Base-by-base conservation (phyloP, 2,329 filamentous ascomycete species). In the Elsinoe arachidis region DNA sequence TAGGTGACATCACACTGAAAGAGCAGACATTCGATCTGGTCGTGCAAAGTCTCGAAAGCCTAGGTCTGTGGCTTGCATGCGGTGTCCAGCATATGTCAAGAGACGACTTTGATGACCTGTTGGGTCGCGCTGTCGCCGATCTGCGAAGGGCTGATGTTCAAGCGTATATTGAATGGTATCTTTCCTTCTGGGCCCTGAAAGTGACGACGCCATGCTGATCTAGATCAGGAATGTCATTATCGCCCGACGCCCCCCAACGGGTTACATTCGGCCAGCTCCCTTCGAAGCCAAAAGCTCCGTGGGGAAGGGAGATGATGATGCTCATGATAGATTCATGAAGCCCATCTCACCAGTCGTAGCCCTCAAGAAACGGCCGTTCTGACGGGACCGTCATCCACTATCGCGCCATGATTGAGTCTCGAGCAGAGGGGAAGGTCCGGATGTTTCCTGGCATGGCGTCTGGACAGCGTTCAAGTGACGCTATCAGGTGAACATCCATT, bases 1-100 rank as follows among this genome's bases (percentile, higher is more conserved):
- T 21, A 52, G 47, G 47, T 15, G 26, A 52, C 30, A 15, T 37
- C 17, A 26, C 21, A n/a, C 10, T 52, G 21, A 21, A 30, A 10
- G 37, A 47, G 11, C 54, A 56, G 33, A 56, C 47, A n/a, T n/a
- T 19, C 6, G 41, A 56, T 2, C 21, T 41, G 3, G 41, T 56
- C 19, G 39, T 34, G n/a, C 11, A 23, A n/a, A 56, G 38, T 12
- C 30, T 56, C 11, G 19, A 26, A 5, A 10, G 41, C 2, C 21
- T 56, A 10, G 39, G 41, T 26, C 17, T 49, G 14, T 56, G 54
- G 54, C 21, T 37, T 7, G 39, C 41, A 4, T 56, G 54, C 17
- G 54, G 17, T 35, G 53, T 49, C 15, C 17, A 11, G 37, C 19
- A 15, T 4, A 56, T 34, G 30, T 15, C 39, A 3, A 26, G 14